Base-by-base conservation (phyloP, 75 land plant species). In the Pinus tabuliformis region DNA sequence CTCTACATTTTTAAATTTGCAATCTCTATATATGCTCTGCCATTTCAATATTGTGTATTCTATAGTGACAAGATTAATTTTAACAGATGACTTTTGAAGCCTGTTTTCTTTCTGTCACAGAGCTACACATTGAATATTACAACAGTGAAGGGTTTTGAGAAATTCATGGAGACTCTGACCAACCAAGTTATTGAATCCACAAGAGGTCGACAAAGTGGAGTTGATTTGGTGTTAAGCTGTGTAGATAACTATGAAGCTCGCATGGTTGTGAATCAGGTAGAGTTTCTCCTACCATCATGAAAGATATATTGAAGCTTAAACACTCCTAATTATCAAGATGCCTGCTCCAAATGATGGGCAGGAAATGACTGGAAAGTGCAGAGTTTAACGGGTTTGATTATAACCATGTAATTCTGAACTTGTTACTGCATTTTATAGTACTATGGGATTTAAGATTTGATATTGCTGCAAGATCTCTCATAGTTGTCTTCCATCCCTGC, bases 181-280 rank as follows among this genome's bases (percentile, higher is more conserved):
- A 84, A 86, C 15, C 83, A 87, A 76, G 58, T 80, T 56, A 81
- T 83, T 72, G 26, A 80, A 57, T 76, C 84, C 30, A 74, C 58
- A 54, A 76, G 77, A 37, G 81, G 84, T 59, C 26, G 37, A 37
- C 80, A 76, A n/a, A 90, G 83, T 73, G 99, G 99, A 74, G 98
- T 96, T 58, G 99, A 96, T 89, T 92, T 96, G 65, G 98, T 96
- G 16, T 83, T 96, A 74, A 96, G 99, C 79, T 96, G 99, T 83
- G 99, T 96, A 1, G 99, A 96, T 77, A 96, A 96, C 75, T 94
- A 96, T 81, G 99, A 96, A 79, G 99, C 99, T 58, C 97, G 99
- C 62, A 96, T 96, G 99, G 99, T 90, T 66, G 99, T 96, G 3
- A 96, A 96, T 76, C 99, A 96, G 99, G 99, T 93, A 73, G 39